A percentile compares a stretch with the other conserved stretches of the same genome.
phyloP scores from a whole-genome alignment of 2,329 filamentous ascomycete species.

The Endocalyx cinctus region DNA sequence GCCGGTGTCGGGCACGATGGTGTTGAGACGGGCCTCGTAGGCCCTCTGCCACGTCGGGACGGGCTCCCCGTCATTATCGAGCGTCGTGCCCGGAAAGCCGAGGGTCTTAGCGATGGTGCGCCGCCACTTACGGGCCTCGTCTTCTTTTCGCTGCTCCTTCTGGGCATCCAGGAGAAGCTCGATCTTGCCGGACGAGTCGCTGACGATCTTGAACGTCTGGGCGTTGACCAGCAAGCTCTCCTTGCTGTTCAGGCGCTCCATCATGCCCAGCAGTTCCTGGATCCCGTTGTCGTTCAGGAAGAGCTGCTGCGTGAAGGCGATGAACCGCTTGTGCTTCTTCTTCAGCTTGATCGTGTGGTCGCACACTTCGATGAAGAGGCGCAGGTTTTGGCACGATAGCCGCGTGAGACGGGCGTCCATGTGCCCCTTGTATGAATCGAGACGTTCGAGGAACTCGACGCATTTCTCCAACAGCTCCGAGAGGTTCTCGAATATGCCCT shows the following conservation, averaged over 20 bases:
- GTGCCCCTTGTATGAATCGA: slow-evolving; percentile 25
- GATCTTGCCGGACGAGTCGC: slow-evolving; percentile 25
- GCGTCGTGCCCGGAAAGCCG: slow-evolving; percentile 21
- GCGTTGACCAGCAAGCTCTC: slow-evolving; percentile 28
- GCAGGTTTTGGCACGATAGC: slow-evolving; percentile 30
- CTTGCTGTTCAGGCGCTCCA: slow-evolving; percentile 29
- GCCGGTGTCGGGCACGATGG: slow-evolving; percentile 24
- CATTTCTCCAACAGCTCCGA: slow-evolving; percentile 28
- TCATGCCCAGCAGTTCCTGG: slow-evolving; percentile 25
- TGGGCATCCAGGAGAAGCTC: slow-evolving; percentile 24
- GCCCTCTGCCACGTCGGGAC: slow-evolving; percentile 24
- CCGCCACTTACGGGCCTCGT: slow-evolving; percentile 27
- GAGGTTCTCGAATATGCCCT: slow-evolving; percentile 30
- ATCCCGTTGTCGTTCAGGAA: slow-evolving; percentile 32
- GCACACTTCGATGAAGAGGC: slow-evolving; percentile 31
- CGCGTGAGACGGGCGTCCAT: slow-evolving; percentile 28
- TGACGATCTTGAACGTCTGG: slow-evolving; percentile 29
- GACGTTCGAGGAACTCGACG: slow-evolving; percentile 28
- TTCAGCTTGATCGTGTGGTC: slow-evolving; percentile 26
- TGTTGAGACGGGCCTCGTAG: slow-evolving; percentile 24
- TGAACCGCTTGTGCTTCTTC: slow-evolving; percentile 23
- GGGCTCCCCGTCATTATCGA: slow-evolving; percentile 25
- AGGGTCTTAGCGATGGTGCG: slow-evolving; percentile 22
- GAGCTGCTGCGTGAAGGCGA: slow-evolving; percentile 27
- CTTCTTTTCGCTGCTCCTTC: slow-evolving; percentile 25